Conservation (phyloP, 352 stramenopile genomes). For the Pythium aquatile region DNA sequence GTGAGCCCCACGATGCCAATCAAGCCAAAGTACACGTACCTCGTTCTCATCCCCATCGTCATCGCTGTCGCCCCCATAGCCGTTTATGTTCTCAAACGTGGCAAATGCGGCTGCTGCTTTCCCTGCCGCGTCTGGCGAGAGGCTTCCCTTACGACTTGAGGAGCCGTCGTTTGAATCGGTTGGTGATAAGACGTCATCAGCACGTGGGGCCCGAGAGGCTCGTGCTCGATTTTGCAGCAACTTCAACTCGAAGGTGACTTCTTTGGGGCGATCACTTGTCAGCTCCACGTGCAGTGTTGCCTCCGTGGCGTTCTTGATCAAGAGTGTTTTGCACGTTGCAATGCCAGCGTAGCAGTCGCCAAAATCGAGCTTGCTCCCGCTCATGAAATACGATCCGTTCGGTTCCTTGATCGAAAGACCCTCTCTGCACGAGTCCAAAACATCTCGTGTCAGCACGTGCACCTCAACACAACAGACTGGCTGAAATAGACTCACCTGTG, state of each 20-base stretch:
- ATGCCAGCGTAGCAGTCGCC: slow-evolving; percentile 87
- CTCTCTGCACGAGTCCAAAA: slow-evolving; percentile 44
- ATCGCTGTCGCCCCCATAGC: slow-evolving; percentile 75
- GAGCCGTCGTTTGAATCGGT: slow-evolving; percentile 66
- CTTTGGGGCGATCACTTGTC: slow-evolving; percentile 83
- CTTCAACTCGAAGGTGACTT: slow-evolving; percentile 89
- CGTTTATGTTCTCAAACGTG: slow-evolving; percentile 47
- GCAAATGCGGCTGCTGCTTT: slow-evolving; percentile 44
- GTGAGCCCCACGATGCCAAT: not conserved
- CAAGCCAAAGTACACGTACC: slow-evolving; percentile 27
- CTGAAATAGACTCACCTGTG: slow-evolving; percentile 48
- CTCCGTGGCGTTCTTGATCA: slow-evolving; percentile 86
- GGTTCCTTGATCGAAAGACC: slow-evolving; percentile 85
- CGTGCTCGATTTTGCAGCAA: slow-evolving; percentile 70
- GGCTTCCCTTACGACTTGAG: slow-evolving; percentile 62
- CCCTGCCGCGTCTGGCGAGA: slow-evolving; percentile 62
- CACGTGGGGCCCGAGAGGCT: slow-evolving; percentile 49
- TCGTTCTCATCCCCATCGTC: slow-evolving; percentile 87
- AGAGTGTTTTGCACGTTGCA: slow-evolving; percentile 74
- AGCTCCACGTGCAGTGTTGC: slow-evolving; percentile 82
- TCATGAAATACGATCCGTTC: slow-evolving; percentile 82
- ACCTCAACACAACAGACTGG: not conserved
- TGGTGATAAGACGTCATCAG: slow-evolving; percentile 67
- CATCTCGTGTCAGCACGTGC: too few relatives aligned
- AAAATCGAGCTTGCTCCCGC: slow-evolving; percentile 86